Percentiles rank a stretch among this genome's conserved stretches.
Conservation (phyloP, 768 basidiomycete species). For the Rhizopogon vinicolor region DNA sequence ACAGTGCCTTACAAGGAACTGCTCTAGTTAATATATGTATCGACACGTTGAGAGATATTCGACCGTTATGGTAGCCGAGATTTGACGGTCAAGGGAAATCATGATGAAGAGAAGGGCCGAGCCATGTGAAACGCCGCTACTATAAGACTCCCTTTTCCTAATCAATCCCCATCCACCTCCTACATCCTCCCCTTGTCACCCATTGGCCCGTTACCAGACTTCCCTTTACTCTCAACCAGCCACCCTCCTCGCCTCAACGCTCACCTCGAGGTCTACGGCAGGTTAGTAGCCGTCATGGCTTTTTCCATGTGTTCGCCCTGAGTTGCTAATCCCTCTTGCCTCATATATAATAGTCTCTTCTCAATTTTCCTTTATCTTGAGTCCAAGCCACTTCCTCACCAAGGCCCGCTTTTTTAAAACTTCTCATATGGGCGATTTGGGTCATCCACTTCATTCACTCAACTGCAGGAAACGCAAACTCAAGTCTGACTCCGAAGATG, state of each 20-base stretch:
- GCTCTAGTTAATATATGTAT: too few relatives aligned
- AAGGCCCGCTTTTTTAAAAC: slow-evolving; percentile 13
- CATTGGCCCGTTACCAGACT: not conserved
- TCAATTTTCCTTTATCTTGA: slow-evolving; percentile 12
- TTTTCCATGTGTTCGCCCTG: slow-evolving; percentile 28
- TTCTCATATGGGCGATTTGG: slow-evolving; percentile 56
- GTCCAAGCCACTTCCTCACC: slow-evolving; percentile 12
- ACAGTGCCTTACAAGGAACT: too few relatives aligned
- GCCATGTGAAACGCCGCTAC: too few relatives aligned
- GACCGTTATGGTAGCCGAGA: too few relatives aligned
- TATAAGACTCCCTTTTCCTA: slow-evolving; percentile 13
- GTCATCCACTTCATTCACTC: slow-evolving; percentile 43
- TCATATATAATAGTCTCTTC: slow-evolving; percentile 30
- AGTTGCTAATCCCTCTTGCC: slow-evolving; percentile 15
- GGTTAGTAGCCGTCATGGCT: slow-evolving; percentile 21
- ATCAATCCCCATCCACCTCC: slow-evolving; percentile 11
- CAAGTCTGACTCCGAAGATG: slow-evolving; percentile 55
- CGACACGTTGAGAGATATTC: too few relatives aligned
- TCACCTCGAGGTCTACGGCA: slow-evolving; percentile 6
- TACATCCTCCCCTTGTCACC: not conserved
- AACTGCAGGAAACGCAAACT: slow-evolving; percentile 71
- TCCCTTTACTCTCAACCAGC: not conserved
- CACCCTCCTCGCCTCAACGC: not conserved
- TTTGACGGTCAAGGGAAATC: too few relatives aligned
- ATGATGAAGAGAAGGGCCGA: too few relatives aligned